Conservation (phyloP, 2,329 filamentous ascomycete genomes). For the Colletotrichum orbiculare region DNA sequence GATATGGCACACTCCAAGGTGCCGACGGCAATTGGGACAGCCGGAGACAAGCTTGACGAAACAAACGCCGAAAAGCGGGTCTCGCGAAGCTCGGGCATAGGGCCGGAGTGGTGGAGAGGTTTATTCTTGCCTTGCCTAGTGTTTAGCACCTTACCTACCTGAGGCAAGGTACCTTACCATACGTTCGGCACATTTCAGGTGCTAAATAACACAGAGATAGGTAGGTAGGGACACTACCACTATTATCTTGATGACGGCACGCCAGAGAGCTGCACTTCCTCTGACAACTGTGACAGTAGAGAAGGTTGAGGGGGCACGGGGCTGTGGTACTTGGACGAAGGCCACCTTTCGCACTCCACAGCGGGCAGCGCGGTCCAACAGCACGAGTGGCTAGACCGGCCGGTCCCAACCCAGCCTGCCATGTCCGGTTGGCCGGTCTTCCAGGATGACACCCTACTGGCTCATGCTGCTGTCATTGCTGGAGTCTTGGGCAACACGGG, state of each 20-base stretch:
- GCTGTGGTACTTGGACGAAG: too few relatives aligned
- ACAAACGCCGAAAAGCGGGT: constrained; percentile 19
- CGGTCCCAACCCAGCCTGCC: constrained; percentile 28
- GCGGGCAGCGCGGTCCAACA: constrained; percentile 19
- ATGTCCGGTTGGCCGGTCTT: constrained; percentile 20
- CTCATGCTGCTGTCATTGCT: not conserved
- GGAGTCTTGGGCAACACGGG: constrained; percentile 17
- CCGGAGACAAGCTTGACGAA: constrained; percentile 18
- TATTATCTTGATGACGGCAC: too few relatives aligned
- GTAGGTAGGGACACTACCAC: too few relatives aligned
- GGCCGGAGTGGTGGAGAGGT: constrained; percentile 23
- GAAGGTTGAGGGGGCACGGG: too few relatives aligned
- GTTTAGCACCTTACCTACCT: too few relatives aligned
- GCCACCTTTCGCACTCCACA: constrained; percentile 1
- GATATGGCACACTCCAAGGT: too few relatives aligned
- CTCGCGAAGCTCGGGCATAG: constrained; percentile 4
- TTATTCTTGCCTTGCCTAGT: constrained; percentile 1
- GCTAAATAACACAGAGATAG: too few relatives aligned
- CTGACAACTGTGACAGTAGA: too few relatives aligned
- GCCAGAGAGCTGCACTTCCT: too few relatives aligned
- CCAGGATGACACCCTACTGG: constrained; percentile 31
- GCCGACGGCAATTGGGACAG: not conserved
- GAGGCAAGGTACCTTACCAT: too few relatives aligned
- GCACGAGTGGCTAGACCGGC: constrained; percentile 15
- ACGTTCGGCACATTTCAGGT: too few relatives aligned